Percentiles rank a stretch among this genome's conserved stretches.
These are phyloP conservation scores for Mycosphaerella arachidis DNA, from an alignment of 2,329 filamentous ascomycete genomes.

Conservation along the genomic window DNA sequence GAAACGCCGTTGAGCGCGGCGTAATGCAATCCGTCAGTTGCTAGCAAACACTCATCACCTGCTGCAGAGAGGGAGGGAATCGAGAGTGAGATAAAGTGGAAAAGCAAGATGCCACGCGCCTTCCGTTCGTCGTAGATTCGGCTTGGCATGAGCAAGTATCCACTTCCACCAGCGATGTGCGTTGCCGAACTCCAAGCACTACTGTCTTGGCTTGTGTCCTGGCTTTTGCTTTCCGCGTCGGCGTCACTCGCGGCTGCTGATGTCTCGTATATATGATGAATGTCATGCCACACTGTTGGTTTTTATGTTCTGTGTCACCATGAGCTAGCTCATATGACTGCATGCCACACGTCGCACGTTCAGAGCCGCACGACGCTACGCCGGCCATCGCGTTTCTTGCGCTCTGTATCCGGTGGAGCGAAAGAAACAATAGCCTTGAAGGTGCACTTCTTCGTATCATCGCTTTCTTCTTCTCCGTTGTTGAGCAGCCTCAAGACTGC, in stretches of 20 bases:
- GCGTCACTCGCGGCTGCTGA: not conserved
- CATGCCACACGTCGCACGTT: constrained; percentile 8
- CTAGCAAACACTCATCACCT: not conserved
- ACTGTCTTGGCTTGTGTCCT: not conserved
- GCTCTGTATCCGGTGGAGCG: constrained; percentile 9
- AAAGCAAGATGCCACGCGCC: not conserved
- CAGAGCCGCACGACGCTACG: not conserved
- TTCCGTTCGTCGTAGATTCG: not conserved
- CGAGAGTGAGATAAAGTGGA: not conserved
- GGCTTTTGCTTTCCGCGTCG: not conserved
- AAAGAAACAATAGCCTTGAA: constrained; percentile 31
- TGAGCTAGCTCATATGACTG: not conserved
- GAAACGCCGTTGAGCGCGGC: not conserved
- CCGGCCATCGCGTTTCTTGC: constrained; percentile 16
- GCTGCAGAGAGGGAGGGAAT: not conserved
- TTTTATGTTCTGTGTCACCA: not conserved
- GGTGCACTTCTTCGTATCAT: constrained; percentile 7
- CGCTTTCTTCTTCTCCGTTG: not conserved
- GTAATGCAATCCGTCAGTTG: not conserved
- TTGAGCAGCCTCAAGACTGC: constrained; percentile 20
- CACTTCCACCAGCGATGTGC: not conserved
- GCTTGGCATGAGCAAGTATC: not conserved
- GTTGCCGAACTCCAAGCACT: not conserved
- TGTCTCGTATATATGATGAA: no score
- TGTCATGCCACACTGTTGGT: not conserved